Evolutionary conservation across 148 eudicot species (phyloP).

Genomic region (Fagopyrum esculentum): DNA sequence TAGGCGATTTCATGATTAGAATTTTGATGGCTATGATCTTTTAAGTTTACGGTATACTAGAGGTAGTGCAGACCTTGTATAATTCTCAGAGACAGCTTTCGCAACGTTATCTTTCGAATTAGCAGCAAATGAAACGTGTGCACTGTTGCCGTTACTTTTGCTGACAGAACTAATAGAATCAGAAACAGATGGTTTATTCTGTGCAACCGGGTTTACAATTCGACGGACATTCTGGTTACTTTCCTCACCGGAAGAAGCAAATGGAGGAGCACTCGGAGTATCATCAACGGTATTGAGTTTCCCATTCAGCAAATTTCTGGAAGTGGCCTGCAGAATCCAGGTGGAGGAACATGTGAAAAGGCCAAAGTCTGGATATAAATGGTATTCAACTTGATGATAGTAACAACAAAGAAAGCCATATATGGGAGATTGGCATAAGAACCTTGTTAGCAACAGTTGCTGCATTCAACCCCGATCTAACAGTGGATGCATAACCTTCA

Average conservation of each 20-base stretch:
- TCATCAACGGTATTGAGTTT: slow-evolving; percentile 33
- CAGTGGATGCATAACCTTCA: slow-evolving; percentile 45
- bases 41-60: background rate
- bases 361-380: background rate
- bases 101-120: slow-evolving; percentile 22
- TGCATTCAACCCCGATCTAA: slow-evolving; percentile 34
- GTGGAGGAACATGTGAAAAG: slow-evolving; percentile 3
- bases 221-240: slow-evolving; percentile 22
- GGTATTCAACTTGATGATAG: background rate
- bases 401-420: background rate
- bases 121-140: slow-evolving; percentile 19
- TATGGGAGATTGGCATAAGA: background rate
- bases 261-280: slow-evolving; percentile 83
- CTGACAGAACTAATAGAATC: slow-evolving; percentile 21
- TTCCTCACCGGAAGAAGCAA: slow-evolving; percentile 36
- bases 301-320: slow-evolving; percentile 21
- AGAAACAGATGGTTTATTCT: slow-evolving; percentile 16
- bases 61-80: slow-evolving; percentile 40
- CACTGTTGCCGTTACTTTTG: slow-evolving; percentile 19
- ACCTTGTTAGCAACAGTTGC: slow-evolving; percentile 36
- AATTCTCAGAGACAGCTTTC: slow-evolving; percentile 21
- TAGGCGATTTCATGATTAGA: background rate
- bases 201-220: slow-evolving; percentile 15
- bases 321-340: slow-evolving; percentile 17
- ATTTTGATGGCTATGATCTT: background rate